Percentiles rank a stretch among this genome's conserved stretches.
phyloP scores from a whole-genome alignment of 2,329 filamentous ascomycete species.

The Monosporascus sp. region DNA sequence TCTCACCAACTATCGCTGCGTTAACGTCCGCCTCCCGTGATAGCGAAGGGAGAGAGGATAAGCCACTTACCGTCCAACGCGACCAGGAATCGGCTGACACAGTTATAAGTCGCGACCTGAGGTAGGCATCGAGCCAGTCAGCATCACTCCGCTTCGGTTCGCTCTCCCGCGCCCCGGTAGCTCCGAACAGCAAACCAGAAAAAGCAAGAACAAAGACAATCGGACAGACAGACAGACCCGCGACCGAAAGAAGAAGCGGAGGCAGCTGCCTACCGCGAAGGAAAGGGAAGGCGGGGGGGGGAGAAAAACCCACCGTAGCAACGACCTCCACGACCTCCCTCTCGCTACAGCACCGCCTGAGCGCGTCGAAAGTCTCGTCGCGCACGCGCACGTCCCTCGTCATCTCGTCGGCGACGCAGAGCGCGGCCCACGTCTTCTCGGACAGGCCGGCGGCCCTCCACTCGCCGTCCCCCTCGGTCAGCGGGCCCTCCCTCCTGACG shows the following conservation, averaged over 20 bases:
- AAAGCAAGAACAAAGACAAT: no score
- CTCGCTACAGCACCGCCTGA: conserved; percentile 60
- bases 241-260: no score
- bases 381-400: conserved; percentile 66
- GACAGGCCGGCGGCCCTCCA: conserved; percentile 34
- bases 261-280: neutral
- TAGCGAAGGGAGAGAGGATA: neutral
- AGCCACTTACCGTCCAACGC: conserved; percentile 64
- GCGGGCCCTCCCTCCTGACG: conserved; percentile 27
- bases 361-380: conserved; percentile 59
- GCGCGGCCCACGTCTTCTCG: conserved; percentile 60
- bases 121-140: neutral
- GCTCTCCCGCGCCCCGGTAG: no score
- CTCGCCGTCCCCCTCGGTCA: conserved; percentile 13
- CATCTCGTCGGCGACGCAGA: conserved; percentile 79
- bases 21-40: conserved; percentile 17
- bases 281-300: neutral
- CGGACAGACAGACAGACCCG: no score
- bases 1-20: conserved; percentile 46
- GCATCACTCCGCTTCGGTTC: neutral
- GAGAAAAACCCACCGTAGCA: conserved; percentile 51
- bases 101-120: conserved; percentile 70
- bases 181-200: no score
- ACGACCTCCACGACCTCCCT: conserved; percentile 77
- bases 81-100: conserved; percentile 77